phyloP scores from a whole-genome alignment of 345 rosid species.

The Aquilaria malaccensis region DNA sequence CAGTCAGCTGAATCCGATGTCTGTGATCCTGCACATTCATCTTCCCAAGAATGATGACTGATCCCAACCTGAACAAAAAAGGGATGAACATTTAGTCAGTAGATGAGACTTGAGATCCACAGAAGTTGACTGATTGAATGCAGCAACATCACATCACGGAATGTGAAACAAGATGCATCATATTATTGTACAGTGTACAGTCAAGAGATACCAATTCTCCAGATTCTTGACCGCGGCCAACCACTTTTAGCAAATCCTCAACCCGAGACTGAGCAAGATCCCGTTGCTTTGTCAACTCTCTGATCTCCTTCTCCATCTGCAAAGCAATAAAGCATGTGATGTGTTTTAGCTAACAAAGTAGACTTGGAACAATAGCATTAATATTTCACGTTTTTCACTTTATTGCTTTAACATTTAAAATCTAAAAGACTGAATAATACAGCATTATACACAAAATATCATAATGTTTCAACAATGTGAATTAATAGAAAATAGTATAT shows the following conservation, averaged over 20 bases:
- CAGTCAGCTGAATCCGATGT: slow-evolving; percentile 41
- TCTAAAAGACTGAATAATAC: no score
- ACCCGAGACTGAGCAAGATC: slow-evolving; percentile 81
- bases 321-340: slow-evolving; percentile 17
- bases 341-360: slow-evolving; percentile 3
- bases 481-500: no score
- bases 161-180: not conserved
- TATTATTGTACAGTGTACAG: not conserved
- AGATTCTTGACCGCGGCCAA: slow-evolving; percentile 48
- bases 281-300: slow-evolving; percentile 70
- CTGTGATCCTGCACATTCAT: slow-evolving; percentile 57
- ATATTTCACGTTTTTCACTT: no score
- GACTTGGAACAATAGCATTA: not conserved
- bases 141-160: slow-evolving; percentile 1
- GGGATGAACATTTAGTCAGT: slow-evolving; percentile 14
- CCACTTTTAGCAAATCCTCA: slow-evolving; percentile 61
- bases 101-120: not conserved
- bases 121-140: not conserved
- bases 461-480: no score
- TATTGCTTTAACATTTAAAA: no score
- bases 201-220: slow-evolving; percentile 35
- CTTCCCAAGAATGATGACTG: slow-evolving; percentile 53
- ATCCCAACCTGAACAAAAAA: slow-evolving; percentile 33
- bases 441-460: no score
- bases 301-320: slow-evolving; percentile 89